A percentile compares a stretch with the other conserved stretches of the same genome.
Conservation (phyloP, 2,329 filamentous ascomycete species). For the Nothophaeocryptopus gaeumannii region DNA sequence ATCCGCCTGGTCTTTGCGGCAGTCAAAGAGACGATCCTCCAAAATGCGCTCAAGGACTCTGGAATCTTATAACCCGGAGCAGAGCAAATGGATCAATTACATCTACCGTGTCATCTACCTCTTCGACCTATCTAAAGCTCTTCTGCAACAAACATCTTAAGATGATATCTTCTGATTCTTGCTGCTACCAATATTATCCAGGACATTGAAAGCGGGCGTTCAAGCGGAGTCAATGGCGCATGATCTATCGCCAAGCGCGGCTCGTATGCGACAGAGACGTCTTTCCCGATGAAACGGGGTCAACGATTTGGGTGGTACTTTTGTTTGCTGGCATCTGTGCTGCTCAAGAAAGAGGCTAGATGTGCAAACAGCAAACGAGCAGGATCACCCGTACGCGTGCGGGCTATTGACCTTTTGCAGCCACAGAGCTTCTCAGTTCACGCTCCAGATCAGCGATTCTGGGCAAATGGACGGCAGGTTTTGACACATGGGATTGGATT, state of each 20-base stretch:
- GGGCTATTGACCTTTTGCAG: neutral
- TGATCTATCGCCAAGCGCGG: conserved; percentile 14
- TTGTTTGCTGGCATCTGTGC: neutral
- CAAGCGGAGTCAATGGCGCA: conserved; percentile 13
- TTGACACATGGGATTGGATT: conserved; percentile 11
- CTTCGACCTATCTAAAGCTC: conserved; percentile 8
- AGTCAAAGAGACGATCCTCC: conserved; percentile 97
- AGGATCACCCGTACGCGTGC: no score
- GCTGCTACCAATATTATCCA: conserved; percentile 12
- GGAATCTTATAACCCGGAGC: conserved; percentile 66
- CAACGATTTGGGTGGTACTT: neutral
- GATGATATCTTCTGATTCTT: conserved; percentile 11
- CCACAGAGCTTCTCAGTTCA: no score
- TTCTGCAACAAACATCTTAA: conserved; percentile 8
- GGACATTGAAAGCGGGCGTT: conserved; percentile 24
- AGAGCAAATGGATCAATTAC: neutral
- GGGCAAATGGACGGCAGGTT: conserved; percentile 9
- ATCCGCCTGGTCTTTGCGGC: conserved; percentile 96
- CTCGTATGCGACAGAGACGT: conserved; percentile 23
- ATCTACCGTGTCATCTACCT: conserved; percentile 18
- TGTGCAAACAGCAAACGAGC: no score
- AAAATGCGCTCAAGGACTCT: conserved; percentile 96
- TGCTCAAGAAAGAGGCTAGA: no score
- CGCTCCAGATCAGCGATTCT: no score
- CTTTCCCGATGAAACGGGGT: neutral